A percentile compares a stretch with the other conserved stretches of the same genome.
Evolutionary conservation across 306 rosid species (phyloP).

Genomic region (Erythrophleum fordii): DNA sequence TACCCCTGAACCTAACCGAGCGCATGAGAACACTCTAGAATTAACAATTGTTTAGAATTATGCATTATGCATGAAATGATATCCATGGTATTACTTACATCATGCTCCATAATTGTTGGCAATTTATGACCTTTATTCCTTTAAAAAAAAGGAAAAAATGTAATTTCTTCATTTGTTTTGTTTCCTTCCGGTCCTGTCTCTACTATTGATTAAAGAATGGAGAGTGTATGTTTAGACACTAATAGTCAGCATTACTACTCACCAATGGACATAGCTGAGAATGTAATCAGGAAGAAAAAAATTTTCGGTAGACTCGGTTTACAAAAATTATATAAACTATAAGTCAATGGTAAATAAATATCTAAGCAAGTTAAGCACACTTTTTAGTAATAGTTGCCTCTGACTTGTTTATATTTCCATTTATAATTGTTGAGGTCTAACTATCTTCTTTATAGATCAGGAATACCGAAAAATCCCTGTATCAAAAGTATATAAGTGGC

Average conservation of each 20-base stretch:
- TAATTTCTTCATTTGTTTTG: background rate
- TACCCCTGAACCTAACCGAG: constrained; percentile 17
- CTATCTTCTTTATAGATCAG: background rate
- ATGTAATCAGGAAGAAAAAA: background rate
- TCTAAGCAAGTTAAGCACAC: background rate
- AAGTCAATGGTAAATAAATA: background rate
- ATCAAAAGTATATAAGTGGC: background rate
- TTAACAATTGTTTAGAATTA: constrained; percentile 28
- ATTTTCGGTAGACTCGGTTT: background rate
- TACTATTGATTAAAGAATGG: background rate
- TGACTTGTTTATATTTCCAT: background rate
- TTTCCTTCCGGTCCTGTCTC: background rate
- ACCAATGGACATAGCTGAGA: background rate
- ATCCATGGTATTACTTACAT: constrained; percentile 7
- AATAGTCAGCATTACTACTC: background rate
- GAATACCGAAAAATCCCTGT: background rate
- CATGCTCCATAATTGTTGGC: constrained; percentile 14
- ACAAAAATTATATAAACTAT: background rate
- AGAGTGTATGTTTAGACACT: background rate
- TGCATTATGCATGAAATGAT: constrained; percentile 27
- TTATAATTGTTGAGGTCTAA: background rate
- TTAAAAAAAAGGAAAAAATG: background rate
- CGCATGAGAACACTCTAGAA: constrained; percentile 11
- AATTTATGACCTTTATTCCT: background rate
- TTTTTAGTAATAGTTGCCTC: background rate